Base-by-base conservation (phyloP, 257 asterid genomes). In the Penstemon newberryi region DNA sequence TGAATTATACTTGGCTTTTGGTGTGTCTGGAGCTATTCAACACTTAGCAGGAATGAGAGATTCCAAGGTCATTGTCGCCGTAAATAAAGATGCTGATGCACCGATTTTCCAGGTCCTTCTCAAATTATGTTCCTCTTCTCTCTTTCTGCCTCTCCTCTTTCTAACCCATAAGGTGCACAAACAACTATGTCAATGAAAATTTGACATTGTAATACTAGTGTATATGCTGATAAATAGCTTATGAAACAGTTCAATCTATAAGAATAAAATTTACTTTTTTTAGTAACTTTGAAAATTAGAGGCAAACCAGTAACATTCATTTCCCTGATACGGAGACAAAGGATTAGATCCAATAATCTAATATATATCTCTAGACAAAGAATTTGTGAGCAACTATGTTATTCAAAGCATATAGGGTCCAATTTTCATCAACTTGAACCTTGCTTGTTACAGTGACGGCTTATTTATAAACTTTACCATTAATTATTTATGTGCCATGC, bases 1-100 rank as follows among this genome's bases (percentile, higher is more conserved):
- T 12, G 90, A 93, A 41, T 60, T 93, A 41, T 93, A 93, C 81
- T 80, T 93, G 90, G 99, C 97, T 66, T 90, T 93, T 71, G 99
- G 99, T 66, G 96, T 93, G 70, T 93, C 99, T 70, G 97, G 99
- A 68, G 99, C 99, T 61, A 93, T 93, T 79, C 99, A 90, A 77
- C 99, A 93, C 84, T 61, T 93, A 67, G 97, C 97, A 56, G 99
- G 99, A 81, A 93, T 93, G 78, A 84, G 96, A 82, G 99, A 93
- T 80, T 89, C 99, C 46, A 89, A 89, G 80, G 87, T 94, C 89
- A 94, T 91, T 78, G 96, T 91, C 56, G 96, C 97, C 76, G 92
- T 94, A 62, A 94, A 94, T 75, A 94, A 89, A 87, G 99, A 94
- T 75, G 89, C 84, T 4, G 99, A 94, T 77, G 97, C 99, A 41